phyloP scores from a whole-genome alignment of 169 alveolate species.

The Toxoplasma gondii region DNA sequence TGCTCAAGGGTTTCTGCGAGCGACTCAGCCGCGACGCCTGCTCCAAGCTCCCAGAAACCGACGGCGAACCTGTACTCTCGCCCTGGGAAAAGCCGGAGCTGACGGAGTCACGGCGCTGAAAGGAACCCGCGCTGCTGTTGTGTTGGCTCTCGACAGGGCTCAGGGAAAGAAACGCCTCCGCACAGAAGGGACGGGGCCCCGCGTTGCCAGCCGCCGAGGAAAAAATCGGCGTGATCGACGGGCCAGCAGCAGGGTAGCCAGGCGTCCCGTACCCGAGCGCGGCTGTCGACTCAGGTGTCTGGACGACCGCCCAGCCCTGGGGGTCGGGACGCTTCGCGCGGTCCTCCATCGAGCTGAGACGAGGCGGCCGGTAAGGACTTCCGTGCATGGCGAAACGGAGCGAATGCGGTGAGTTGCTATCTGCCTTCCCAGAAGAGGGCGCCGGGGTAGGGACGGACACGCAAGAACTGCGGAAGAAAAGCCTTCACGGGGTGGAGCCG shows the following conservation, averaged over 20 bases:
- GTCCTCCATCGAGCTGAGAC: not conserved
- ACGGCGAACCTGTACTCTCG: not conserved
- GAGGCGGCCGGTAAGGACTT: not conserved
- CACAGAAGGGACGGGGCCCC: not conserved
- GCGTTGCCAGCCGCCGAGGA: not conserved
- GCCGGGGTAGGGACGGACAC: not conserved
- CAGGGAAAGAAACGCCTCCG: not conserved
- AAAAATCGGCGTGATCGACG: not conserved
- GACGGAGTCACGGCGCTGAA: not conserved
- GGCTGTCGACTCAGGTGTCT: constrained; percentile 23
- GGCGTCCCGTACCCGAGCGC: not conserved
- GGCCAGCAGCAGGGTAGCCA: not conserved
- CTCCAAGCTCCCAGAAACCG: not conserved
- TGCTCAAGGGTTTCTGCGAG: not conserved
- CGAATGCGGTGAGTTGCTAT: not conserved
- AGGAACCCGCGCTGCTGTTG: not conserved
- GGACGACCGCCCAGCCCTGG: constrained; percentile 34
- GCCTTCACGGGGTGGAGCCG: not conserved
- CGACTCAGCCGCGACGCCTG: not conserved
- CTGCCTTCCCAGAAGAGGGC: too few relatives aligned
- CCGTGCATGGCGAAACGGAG: not conserved
- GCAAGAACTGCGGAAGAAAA: not conserved
- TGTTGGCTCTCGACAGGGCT: not conserved
- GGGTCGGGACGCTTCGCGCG: not conserved
- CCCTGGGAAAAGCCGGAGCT: constrained; percentile 5